Evolutionary conservation across 805 yeast genomes (phyloP), one percentile per base, ranked within the genome.

Genomic region (Starmerella bombicola): DNA sequence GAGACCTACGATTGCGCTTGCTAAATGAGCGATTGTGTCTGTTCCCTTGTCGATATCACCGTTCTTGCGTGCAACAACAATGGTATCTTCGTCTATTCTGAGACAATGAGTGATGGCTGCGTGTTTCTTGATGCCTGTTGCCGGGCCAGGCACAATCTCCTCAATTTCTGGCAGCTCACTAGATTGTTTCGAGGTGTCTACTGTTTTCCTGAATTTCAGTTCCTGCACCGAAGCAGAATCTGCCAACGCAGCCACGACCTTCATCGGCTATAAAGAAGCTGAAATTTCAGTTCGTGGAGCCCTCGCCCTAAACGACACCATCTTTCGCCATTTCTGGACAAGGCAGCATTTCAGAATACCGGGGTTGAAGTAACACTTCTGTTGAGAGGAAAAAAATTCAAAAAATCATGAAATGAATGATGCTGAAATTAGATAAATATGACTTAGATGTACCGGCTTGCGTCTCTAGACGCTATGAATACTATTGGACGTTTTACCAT

Each of bases 161-260:
- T 62, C 66, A 10, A 78, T 65, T 37, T 65, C 67, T 0, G 93
- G 93, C 54, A 78, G 81, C 10, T 64, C 59, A 0, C 79, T 78
- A 25, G 71, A 70, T 53, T 78, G 75, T 31, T 67, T 65, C 5
- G 95, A 80, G 3, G 95, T 84, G 53, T 86, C 93, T 0, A 88
- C 78, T 0, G 86, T 88, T 38, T 68, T 63, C 16, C 63, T 56
- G 51, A 84, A 83, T 4, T 67, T 54, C 7, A 82, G 63, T 54
- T 77, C 84, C 49, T 70, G 70, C 22, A 71, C 53, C 20, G 64
- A 55, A 5, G 76, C 77, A 2, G 70, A 64, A 48, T 73, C 77
- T 45, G 68, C 73, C 5, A 73, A 64, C 3, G 75, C 61, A 12
- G 65, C 71, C 33, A 72, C 49, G 18, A 71, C 61, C 55, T 67